Evolutionary conservation across 140 eudicot species (phyloP), one percentile per base, ranked within the genome.

Genomic region (Flaveria floridana): DNA sequence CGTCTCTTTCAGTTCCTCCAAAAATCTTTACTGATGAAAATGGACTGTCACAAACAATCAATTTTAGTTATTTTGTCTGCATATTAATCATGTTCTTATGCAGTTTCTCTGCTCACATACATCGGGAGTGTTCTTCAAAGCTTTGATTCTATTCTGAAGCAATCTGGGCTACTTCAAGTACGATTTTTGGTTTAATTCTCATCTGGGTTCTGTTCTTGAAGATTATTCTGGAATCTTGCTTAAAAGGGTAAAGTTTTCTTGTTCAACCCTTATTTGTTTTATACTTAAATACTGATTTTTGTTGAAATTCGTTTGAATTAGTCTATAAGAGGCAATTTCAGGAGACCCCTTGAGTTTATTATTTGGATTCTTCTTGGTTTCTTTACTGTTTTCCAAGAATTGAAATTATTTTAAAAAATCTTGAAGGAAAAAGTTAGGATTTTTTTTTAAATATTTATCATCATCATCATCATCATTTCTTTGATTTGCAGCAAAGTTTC

Each of bases 1-100:
- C 79, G 79, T 79, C 71, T 12, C 75, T 79, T 79, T 73, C 83
- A 66, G 51, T 79, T 56, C 79, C 66, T 79, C 83, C 83, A 73
- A 79, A 65, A 41, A 15, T 20, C 13, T 20, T 71, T 61, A 12
- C 39, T 55, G 41, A 3, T 72, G 62, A 79, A 72, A 72, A 34
- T 5, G 18, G 15, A 15, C 65, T 78, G 64, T 65, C 44, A 61
- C 66, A 61, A 61, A 63, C 37, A 59, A 21, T 71, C 39, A 50
- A 9, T 30, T 39, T 69, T 6, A 15, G 11, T 70, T 34, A 34
- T 61, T 63, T 50, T 41, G 44, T 66, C 55, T 57, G 16, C 64
- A 55, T 8, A 65, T 63, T 64, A 63, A 71, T 58, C 74, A 51
- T 64, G 82, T 71, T 19, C 12, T 77, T 76, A 67, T 68, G 47